Base-by-base conservation (phyloP, 805 yeast genomes). In the Yamadazyma philogaea region DNA sequence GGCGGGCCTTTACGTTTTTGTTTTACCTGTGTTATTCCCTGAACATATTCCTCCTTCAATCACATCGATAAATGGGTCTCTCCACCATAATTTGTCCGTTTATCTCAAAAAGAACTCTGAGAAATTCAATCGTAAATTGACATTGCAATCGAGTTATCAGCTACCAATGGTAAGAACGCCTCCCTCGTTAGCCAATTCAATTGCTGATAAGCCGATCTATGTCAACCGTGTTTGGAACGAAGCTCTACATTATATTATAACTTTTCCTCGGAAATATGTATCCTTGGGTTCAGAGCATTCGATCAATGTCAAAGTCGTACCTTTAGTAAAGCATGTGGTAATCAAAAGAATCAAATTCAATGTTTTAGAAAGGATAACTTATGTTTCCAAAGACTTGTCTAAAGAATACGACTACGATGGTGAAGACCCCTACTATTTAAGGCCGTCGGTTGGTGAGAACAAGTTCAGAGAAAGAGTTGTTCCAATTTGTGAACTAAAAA, bases 171-270 rank as follows among this genome's bases (percentile, higher is more conserved):
- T 76, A 7, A 59, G 82, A 40, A 63, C 78, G 1, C 82, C 82
- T 1, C 82, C 82, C 0, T 73, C 78, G 4, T 72, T 74, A 56
- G 80, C 81, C 2, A 72, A 76, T 27, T 73, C 79, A 3, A 74
- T 77, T 6, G 68, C 79, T 5, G 83, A 84, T 55, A 86, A 84
- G 55, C 88, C 95, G 0, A 76, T 86, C 14, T 84, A 81, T 57
- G 87, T 86, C 27, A 84, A 82, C 56, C 72, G 86, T 47, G 72
- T 80, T 1, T 86, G 93, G 93, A 79, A 80, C 51, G 82, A 84
- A 42, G 60, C 87, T 0, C 61, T 86, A 28, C 79, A 80, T 43
- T 86, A 86, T 60, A 84, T 84, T 49, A 73, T 86, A 12, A 76
- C 88, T 0, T 74, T 86, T 45, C 89, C 90, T 0, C 74, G 74